Percentiles rank a stretch among this genome's conserved stretches.
phyloP scores from a whole-genome alignment of 192 early-diverging fungal species.

The Pilaira anomala region DNA sequence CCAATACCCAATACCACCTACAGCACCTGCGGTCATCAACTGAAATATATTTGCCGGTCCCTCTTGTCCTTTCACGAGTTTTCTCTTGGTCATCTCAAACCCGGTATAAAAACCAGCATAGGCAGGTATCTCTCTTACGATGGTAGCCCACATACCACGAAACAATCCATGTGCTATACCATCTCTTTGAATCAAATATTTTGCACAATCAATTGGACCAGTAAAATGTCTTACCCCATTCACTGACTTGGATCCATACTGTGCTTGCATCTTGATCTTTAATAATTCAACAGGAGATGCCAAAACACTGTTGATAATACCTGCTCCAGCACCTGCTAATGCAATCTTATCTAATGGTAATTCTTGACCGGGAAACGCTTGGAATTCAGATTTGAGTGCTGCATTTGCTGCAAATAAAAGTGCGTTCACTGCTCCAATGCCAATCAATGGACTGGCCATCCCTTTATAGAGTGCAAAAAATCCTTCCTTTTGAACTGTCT shows the following conservation, averaged over 20 bases:
- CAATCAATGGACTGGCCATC: slow-evolving; percentile 78
- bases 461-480: slow-evolving; percentile 79
- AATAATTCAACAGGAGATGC: slow-evolving; percentile 94
- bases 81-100: slow-evolving; percentile 78
- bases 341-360: slow-evolving; percentile 71
- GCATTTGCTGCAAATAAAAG: slow-evolving; percentile 83
- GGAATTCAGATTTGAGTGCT: slow-evolving; percentile 52
- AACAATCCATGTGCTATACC: slow-evolving; percentile 72
- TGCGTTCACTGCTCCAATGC: slow-evolving; percentile 83
- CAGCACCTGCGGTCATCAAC: slow-evolving; percentile 77
- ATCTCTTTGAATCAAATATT: slow-evolving; percentile 60
- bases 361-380: slow-evolving; percentile 40
- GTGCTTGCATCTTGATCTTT: slow-evolving; percentile 90
- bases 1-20: slow-evolving; percentile 82
- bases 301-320: slow-evolving; percentile 75
- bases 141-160: slow-evolving; percentile 79
- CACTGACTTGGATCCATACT: slow-evolving; percentile 55
- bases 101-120: slow-evolving; percentile 86
- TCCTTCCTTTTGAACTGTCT: slow-evolving; percentile 80
- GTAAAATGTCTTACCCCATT: slow-evolving; percentile 27
- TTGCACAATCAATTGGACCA: slow-evolving; percentile 67
- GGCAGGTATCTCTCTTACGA: slow-evolving; percentile 75
- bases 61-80: slow-evolving; percentile 44
- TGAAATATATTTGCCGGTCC: slow-evolving; percentile 51
- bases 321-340: slow-evolving; percentile 86